Base-by-base conservation (phyloP, 495 filamentous ascomycete species). In the Daldinia childiae region DNA sequence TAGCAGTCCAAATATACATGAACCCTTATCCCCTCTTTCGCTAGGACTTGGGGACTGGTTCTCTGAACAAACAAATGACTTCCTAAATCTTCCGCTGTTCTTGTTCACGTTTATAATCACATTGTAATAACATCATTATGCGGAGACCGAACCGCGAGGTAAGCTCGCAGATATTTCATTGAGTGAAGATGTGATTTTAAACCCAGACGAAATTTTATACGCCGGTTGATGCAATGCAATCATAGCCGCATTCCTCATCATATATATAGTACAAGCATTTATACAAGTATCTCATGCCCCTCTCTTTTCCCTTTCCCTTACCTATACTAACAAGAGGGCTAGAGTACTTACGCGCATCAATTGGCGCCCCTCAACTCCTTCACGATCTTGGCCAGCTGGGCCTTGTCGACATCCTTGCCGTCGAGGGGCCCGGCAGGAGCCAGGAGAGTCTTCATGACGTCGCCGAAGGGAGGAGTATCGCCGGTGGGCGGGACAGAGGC, bases 331-430 rank as follows among this genome's bases (percentile, higher is more conserved):
- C 17, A 4, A 48, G 43, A 48, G 8, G 9, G 17, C 17, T 21
- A 48, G 21, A 11, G 14, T 54, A 3, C 21, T 30, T 9, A 26
- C 14, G 5, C 50, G 21, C 21, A 15, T 38, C 26, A 56, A 38
- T n/a, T 58, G 4, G 32, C n/a, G 24, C 5, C 55, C 12, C 55
- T 50, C 1, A 64, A 26, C 62, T 82, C 73, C 71, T 76, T 80
- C 2, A 80, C 77, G 6, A 82, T 64, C 61, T 62, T 74, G 4
- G 61, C 71, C 21, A 82, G 63, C 60, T 66, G 62, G 27, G 70
- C 74, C 71, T 78, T 80, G 17, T 84, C 77, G 30, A 81, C 71
- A 34, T 73, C 58, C 56, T 80, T 80, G 26, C 79, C 82, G n/a
- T 79, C 75, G 41, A 84, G 66, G 26, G 74, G 76, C 1, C 79